These are phyloP conservation scores for Ambrosia trifida DNA, from an alignment of 129 eudicot species.

Conservation along the genomic window DNA sequence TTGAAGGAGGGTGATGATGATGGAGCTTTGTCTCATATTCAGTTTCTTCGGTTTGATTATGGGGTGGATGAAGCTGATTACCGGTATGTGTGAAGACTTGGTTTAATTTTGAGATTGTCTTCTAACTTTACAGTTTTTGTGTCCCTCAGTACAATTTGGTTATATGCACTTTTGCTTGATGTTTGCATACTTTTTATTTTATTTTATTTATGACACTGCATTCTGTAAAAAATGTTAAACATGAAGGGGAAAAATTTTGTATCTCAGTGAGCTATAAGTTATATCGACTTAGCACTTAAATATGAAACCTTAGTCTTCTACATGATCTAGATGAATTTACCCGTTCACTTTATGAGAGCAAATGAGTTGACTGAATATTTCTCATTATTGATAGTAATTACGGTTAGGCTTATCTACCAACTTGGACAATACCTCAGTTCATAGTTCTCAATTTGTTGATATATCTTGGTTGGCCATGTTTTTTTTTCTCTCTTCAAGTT, in stretches of 20 bases:
- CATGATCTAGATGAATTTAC: neutral
- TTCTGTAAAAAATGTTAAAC: neutral
- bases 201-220: slow-evolving; percentile 16
- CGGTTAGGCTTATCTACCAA: slow-evolving; percentile 8
- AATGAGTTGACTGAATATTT: slow-evolving; percentile 17
- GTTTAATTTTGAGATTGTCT: slow-evolving; percentile 16
- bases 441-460: slow-evolving; percentile 17
- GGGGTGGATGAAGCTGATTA: slow-evolving; percentile 79
- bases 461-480: slow-evolving; percentile 8
- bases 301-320: slow-evolving; percentile 5
- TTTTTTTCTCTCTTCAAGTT: slow-evolving; percentile 8
- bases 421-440: slow-evolving; percentile 18
- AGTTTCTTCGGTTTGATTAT: slow-evolving; percentile 67
- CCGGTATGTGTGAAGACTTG: slow-evolving; percentile 55
- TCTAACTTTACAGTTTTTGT: slow-evolving; percentile 9
- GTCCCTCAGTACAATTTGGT: slow-evolving; percentile 5
- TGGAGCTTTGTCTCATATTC: slow-evolving; percentile 66
- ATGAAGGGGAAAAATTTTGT: neutral
- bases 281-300: neutral
- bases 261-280: neutral
- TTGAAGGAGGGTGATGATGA: slow-evolving; percentile 50
- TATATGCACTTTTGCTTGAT: neutral
- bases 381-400: neutral
- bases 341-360: neutral
- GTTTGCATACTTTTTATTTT: slow-evolving; percentile 2